A percentile compares a stretch with the other conserved stretches of the same genome.
Evolutionary conservation across 257 asterid species (phyloP).

Genomic region (Rhazya stricta): DNA sequence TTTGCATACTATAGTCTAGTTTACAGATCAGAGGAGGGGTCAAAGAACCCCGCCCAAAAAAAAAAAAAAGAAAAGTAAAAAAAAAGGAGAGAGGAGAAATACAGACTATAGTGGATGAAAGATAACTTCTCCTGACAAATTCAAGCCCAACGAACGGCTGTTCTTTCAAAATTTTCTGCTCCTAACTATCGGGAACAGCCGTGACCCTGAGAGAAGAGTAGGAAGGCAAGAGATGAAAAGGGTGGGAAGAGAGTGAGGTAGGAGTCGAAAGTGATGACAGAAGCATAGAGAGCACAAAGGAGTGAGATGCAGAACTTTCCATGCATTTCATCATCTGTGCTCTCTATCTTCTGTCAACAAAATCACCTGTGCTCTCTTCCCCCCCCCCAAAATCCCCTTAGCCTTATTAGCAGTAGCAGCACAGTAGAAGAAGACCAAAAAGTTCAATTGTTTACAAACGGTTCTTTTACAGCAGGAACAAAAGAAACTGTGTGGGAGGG

Average conservation of each 20-base stretch:
- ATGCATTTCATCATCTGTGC: conserved; percentile 46
- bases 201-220: background rate
- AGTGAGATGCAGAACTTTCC: conserved; percentile 37
- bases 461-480: background rate
- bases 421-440: background rate
- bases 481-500: background rate
- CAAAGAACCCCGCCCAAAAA: background rate
- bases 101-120: background rate
- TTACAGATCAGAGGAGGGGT: background rate
- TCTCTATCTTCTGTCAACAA: conserved; percentile 58
- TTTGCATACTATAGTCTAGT: background rate
- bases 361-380: conserved; percentile 13
- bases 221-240: background rate
- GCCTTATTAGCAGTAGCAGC: background rate
- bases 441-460: background rate
- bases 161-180: too few species aligned
- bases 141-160: background rate
- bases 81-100: background rate
- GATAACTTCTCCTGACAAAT: background rate
- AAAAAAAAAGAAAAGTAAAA: too few species aligned
- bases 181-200: background rate
- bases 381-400: background rate
- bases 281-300: conserved; percentile 75
- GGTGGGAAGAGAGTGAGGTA: background rate
- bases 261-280: conserved; percentile 42